Base-by-base conservation (phyloP, 768 basidiomycete species). In the Trametes maxima region DNA sequence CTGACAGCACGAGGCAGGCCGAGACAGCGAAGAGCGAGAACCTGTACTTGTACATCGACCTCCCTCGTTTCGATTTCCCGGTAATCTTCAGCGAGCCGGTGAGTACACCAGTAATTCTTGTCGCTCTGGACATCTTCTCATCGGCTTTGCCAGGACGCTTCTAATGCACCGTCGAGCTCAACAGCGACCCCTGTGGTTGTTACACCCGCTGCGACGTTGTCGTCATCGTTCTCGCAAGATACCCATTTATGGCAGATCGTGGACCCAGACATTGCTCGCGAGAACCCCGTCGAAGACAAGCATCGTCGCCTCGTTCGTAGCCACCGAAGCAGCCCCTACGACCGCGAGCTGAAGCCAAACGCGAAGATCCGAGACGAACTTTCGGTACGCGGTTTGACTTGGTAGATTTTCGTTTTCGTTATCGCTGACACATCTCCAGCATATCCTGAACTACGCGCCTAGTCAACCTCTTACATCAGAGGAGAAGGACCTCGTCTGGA, bases 251-350 rank as follows among this genome's bases (percentile, higher is more conserved):
- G 96, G 94, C 83, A 86, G 22, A 82, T 97, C 21, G 80, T 92
- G 40, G 97, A 99, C 68, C 95, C 96, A 3, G 97, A 99, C 63
- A 83, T 92, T 50, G 84, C 82, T 7, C 84, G 93, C 25, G 95
- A 98, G 67, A 99, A 99, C 69, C 95, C 95, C 0, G 95, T 98
- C 0, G 97, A 99, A 69, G 94, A 95, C 70, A 99, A 99, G 70
- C 95, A 98, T 70, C 85, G 97, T 35, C 84, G 95, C 1, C 81
- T 98, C 3, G 92, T 98, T 62, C 88, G 97, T 48, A 96, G 95
- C 72, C 95, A 98, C 67, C 80, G 97, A 47, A 94, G 94, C 53
- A 95, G 96, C 47, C 94, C 95, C 0, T 89, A 97, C 53, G 96
- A 98, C 69, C 78, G 94, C 54, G 97, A 98, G 70, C 79, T 99